A percentile compares a stretch with the other conserved stretches of the same genome.
phyloP scores from a whole-genome alignment of 2,329 filamentous ascomycete species.

The Scleromitrula shiraiana region DNA sequence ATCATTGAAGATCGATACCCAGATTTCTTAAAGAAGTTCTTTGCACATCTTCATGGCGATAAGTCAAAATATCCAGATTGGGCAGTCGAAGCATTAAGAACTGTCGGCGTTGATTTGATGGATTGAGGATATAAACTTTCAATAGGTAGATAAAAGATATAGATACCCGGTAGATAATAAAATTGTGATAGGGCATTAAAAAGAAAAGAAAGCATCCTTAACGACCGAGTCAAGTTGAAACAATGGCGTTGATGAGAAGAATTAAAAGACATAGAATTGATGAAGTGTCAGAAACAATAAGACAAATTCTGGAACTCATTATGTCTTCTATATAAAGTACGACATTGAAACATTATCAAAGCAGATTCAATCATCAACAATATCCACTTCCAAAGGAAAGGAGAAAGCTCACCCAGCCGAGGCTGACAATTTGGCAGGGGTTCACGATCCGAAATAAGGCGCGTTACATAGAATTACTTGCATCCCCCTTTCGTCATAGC shows the following conservation, averaged over 20 bases:
- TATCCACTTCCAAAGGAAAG: too few species aligned
- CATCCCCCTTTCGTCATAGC: slow-evolving; percentile 6
- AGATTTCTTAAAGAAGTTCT: slow-evolving; percentile 69
- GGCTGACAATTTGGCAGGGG: slow-evolving; percentile 2
- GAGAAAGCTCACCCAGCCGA: background rate
- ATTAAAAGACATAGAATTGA: background rate
- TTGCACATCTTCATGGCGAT: slow-evolving; percentile 60
- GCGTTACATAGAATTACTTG: background rate
- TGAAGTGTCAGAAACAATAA: too few species aligned
- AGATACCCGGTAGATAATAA: too few species aligned
- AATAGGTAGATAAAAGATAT: background rate
- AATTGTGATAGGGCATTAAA: too few species aligned
- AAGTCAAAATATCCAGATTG: slow-evolving; percentile 66
- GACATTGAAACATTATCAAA: background rate
- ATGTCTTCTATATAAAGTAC: background rate
- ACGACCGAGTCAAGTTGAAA: slow-evolving; percentile 3
- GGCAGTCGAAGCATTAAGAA: slow-evolving; percentile 71
- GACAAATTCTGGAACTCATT: too few species aligned
- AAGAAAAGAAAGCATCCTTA: background rate
- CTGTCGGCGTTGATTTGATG: slow-evolving; percentile 72
- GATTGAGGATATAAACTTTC: slow-evolving; percentile 5
- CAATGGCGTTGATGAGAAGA: background rate
- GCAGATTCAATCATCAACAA: background rate
- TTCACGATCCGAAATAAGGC: background rate
- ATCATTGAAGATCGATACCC: slow-evolving; percentile 79